Conservation (phyloP, 1,284 basidiomycete genomes). For the Marasmius sp. region DNA sequence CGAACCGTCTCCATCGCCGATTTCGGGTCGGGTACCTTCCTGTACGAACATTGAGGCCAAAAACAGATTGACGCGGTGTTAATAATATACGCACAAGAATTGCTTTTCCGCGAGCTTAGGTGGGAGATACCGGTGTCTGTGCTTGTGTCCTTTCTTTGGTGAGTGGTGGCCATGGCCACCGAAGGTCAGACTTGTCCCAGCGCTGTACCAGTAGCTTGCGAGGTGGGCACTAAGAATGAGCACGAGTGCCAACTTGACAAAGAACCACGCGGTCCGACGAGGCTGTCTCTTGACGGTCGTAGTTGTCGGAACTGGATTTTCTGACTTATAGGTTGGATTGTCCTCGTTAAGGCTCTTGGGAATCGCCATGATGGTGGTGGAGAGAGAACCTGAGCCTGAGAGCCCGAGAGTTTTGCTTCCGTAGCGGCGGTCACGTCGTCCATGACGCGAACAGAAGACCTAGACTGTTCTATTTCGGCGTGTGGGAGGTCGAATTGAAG, state of each 20-base stretch:
- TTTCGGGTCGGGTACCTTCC: conserved; percentile 48
- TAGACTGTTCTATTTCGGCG: too few relatives aligned
- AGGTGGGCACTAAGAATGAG: not conserved
- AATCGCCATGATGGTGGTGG: too few relatives aligned
- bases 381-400: not conserved
- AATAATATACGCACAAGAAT: conserved; percentile 12
- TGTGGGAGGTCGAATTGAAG: too few relatives aligned
- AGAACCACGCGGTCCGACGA: too few relatives aligned
- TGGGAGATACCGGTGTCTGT: not conserved
- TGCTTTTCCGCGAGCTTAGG: conserved; percentile 14
- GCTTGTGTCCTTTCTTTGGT: not conserved
- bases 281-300: not conserved
- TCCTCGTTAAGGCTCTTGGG: too few relatives aligned
- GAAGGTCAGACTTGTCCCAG: too few relatives aligned
- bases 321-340: too few relatives aligned
- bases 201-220: not conserved
- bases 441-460: too few relatives aligned
- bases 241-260: too few relatives aligned
- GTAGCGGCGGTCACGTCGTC: too few relatives aligned
- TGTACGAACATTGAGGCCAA: conserved; percentile 17
- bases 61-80: not conserved
- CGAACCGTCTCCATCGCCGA: conserved; percentile 45
- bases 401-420: not conserved
- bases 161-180: not conserved
- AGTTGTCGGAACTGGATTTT: not conserved